Percentiles rank a stretch among this genome's conserved stretches.
phyloP scores from a whole-genome alignment of 2,329 filamentous ascomycete species.

The Biscogniauxia sp. region DNA sequence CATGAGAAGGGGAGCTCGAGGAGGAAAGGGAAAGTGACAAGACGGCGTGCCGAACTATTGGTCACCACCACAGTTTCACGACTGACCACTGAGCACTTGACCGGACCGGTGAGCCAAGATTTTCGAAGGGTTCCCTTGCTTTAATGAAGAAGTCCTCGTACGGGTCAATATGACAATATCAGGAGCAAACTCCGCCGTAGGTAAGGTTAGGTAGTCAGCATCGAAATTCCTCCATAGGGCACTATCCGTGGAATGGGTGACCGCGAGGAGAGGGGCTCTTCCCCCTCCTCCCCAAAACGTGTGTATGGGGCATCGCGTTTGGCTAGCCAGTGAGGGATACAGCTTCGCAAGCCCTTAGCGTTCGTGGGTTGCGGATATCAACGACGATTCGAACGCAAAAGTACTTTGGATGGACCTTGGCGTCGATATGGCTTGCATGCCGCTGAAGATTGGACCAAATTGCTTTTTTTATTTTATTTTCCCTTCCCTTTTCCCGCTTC shows the following conservation, averaged over 20 bases:
- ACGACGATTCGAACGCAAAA: background rate
- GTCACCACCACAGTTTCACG: background rate
- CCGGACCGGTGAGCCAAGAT: background rate
- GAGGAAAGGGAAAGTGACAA: background rate
- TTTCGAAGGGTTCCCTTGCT: background rate
- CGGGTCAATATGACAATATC: too few species aligned
- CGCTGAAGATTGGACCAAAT: background rate
- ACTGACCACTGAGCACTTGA: background rate
- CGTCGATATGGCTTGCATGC: background rate
- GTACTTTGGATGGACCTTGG: background rate
- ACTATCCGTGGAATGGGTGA: background rate
- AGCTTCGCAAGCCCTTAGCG: constrained; percentile 2
- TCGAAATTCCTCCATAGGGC: background rate
- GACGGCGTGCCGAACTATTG: background rate
- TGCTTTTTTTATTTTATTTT: background rate
- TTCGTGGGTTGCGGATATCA: background rate
- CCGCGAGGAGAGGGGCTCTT: background rate
- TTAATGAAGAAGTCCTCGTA: too few species aligned
- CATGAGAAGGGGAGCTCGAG: background rate
- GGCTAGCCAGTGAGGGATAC: constrained; percentile 1
- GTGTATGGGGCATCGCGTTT: background rate
- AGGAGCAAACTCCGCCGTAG: background rate
- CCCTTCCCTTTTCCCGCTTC: constrained; percentile 30
- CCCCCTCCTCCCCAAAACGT: background rate
- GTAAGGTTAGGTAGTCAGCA: background rate